Evolutionary conservation across 345 rosid genomes (phyloP).

Genomic region (Populus deltoides): DNA sequence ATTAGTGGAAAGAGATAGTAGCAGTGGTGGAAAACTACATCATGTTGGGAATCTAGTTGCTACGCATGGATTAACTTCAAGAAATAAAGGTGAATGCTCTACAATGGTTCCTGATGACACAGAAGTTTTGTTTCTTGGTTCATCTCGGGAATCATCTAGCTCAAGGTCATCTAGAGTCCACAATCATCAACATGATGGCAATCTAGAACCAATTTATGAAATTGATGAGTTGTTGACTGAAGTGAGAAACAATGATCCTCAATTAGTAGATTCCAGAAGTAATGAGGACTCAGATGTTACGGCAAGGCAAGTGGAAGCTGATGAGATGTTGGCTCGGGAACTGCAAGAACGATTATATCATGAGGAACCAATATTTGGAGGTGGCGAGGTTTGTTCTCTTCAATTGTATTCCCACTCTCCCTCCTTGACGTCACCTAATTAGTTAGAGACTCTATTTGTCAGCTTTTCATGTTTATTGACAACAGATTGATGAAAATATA

Average conservation of each 20-base stretch:
- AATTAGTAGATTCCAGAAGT: slow-evolving; percentile 22
- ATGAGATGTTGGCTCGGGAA: slow-evolving; percentile 80
- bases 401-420: neutral
- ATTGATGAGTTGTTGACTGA: slow-evolving; percentile 47
- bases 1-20: slow-evolving; percentile 19
- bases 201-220: slow-evolving; percentile 38
- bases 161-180: slow-evolving; percentile 51
- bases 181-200: slow-evolving; percentile 25
- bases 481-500: slow-evolving; percentile 60
- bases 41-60: neutral
- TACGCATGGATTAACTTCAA: slow-evolving; percentile 26
- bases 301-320: slow-evolving; percentile 85
- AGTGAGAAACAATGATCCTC: slow-evolving; percentile 21
- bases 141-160: slow-evolving; percentile 56
- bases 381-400: slow-evolving; percentile 46
- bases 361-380: slow-evolving; percentile 40
- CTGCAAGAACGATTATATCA: slow-evolving; percentile 85
- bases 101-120: slow-evolving; percentile 37
- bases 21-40: slow-evolving; percentile 24
- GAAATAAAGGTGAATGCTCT: slow-evolving; percentile 41
- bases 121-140: slow-evolving; percentile 45
- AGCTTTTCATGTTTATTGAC: slow-evolving; percentile 6
- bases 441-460: neutral
- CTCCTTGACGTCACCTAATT: neutral
- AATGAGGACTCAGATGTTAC: slow-evolving; percentile 47